A percentile compares a stretch with the other conserved stretches of the same genome.
phyloP scores from a whole-genome alignment of 2,329 filamentous ascomycete genomes.

The Sarocladium oryzae region DNA sequence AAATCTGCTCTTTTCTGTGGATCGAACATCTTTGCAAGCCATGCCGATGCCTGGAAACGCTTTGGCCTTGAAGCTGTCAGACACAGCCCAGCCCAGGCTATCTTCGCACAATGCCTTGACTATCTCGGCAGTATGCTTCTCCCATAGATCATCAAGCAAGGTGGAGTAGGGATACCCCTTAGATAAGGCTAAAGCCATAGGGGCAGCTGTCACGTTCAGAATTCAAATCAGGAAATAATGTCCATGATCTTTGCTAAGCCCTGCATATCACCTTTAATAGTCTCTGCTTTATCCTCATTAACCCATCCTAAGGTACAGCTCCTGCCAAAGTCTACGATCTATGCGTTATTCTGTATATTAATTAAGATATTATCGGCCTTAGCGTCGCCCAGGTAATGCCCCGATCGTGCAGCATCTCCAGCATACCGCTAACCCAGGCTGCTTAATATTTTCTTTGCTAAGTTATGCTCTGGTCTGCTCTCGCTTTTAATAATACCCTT shows the following conservation, averaged over 20 bases:
- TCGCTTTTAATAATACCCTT: background rate
- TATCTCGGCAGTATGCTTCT: no score
- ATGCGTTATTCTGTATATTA: slow-evolving; percentile 13
- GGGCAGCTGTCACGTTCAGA: no score
- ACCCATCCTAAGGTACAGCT: slow-evolving; percentile 11
- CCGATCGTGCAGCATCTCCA: slow-evolving; percentile 16
- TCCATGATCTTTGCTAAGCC: slow-evolving; percentile 11
- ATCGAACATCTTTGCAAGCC: no score
- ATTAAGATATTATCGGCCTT: slow-evolving; percentile 20
- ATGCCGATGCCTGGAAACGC: no score
- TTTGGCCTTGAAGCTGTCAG: no score
- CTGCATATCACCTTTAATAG: slow-evolving; percentile 11
- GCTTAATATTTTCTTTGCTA: slow-evolving; percentile 12
- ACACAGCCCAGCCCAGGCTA: no score
- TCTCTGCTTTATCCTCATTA: slow-evolving; percentile 9
- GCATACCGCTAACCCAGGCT: slow-evolving; percentile 12
- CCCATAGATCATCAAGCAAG: no score
- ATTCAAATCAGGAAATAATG: background rate
- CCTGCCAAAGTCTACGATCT: slow-evolving; percentile 13
- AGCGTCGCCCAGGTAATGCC: slow-evolving; percentile 19
- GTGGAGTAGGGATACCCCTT: no score
- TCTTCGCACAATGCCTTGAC: no score
- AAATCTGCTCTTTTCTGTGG: no score
- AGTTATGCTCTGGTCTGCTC: background rate
- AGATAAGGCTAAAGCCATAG: no score